Evolutionary conservation across 2,329 filamentous ascomycete species (phyloP), one percentile per base, ranked within the genome.

Genomic region (Alternaria brassicae): DNA sequence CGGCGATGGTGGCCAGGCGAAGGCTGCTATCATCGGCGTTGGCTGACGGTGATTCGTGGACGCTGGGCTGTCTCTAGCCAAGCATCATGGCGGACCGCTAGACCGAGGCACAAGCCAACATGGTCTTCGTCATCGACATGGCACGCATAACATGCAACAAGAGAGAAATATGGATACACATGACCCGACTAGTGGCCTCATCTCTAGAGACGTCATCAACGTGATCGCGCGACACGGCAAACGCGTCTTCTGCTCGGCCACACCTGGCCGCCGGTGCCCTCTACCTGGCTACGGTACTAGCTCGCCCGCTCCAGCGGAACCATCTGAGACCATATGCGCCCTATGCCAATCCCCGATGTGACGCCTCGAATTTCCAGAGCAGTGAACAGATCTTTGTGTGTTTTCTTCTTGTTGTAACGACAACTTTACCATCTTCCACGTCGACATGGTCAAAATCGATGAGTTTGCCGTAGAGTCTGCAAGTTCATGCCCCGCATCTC

Each of bases 381-480:
- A 6, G 12, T 23, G 12, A 23, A 25, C 10, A 0, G 3, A 2
- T 1, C 30, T 25, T 10, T 9, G 1, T 17, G 6, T 17, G 15
- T 15, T n/a, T 12, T 17, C 6, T 12, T 9, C 5, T 48, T 2
- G 2, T 32, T 45, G 27, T 28, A 52, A 47, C 58, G 42, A 42
- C 56, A 34, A 19, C 10, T 8, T 15, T 3, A 9, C 34, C 25
- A 21, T 13, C 3, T 42, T 8, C 19, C 25, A 49, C 23, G 44
- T 3, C 68, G 79, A 63, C 9, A 87, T 88, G 85, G 85, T 87
- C 32, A 79, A 83, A 48, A 84, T 90, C 62, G 79, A 83, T 19
- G 81, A 84, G 1, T 92, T 92, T 71, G 84, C 85, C 15, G 90
- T 95, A 8, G 92, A 96, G 79, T 82, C 88, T 76, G 87, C 87